phyloP scores from a whole-genome alignment of 2,329 filamentous ascomycete genomes.

The Pseudogymnoascus sp. region DNA sequence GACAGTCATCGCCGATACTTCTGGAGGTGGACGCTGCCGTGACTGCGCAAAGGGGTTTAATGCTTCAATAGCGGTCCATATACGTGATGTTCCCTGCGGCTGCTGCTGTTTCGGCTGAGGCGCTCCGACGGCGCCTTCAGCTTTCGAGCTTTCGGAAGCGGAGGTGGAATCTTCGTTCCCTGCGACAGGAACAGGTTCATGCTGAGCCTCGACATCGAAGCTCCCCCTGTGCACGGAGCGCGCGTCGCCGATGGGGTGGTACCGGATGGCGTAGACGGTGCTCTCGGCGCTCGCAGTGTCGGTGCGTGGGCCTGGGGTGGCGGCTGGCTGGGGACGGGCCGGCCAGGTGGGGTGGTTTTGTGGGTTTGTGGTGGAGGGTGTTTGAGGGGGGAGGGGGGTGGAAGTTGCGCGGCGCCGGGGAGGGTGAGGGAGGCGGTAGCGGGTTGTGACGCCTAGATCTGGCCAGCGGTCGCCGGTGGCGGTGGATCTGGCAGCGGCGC shows the following conservation, averaged over 20 bases:
- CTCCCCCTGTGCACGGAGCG: conserved; percentile 14
- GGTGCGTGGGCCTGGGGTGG: conserved; percentile 51
- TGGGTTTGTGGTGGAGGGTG: background rate
- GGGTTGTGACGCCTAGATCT: conserved; percentile 18
- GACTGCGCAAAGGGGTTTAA: conserved; percentile 24
- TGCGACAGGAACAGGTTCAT: conserved; percentile 20
- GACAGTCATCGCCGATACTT: conserved; percentile 24
- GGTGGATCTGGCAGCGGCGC: background rate
- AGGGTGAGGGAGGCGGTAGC: background rate
- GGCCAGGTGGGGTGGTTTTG: conserved; percentile 34
- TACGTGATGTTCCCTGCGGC: background rate
- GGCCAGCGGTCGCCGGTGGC: conserved; percentile 13
- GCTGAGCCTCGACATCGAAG: conserved; percentile 18
- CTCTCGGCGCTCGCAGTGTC: conserved; percentile 57
- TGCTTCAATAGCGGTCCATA: conserved; percentile 14
- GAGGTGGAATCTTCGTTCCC: conserved; percentile 20
- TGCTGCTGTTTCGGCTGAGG: background rate
- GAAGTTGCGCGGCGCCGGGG: background rate
- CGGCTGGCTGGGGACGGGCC: conserved; percentile 44
- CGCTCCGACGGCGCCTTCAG: conserved; percentile 16
- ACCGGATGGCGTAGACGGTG: conserved; percentile 55
- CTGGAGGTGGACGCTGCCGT: conserved; percentile 24
- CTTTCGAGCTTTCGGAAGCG: background rate
- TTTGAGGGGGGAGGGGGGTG: background rate
- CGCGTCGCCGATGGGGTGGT: conserved; percentile 45